Base-by-base conservation (phyloP, 495 filamentous ascomycete genomes). In the Staphylotrichum tortipilum region DNA sequence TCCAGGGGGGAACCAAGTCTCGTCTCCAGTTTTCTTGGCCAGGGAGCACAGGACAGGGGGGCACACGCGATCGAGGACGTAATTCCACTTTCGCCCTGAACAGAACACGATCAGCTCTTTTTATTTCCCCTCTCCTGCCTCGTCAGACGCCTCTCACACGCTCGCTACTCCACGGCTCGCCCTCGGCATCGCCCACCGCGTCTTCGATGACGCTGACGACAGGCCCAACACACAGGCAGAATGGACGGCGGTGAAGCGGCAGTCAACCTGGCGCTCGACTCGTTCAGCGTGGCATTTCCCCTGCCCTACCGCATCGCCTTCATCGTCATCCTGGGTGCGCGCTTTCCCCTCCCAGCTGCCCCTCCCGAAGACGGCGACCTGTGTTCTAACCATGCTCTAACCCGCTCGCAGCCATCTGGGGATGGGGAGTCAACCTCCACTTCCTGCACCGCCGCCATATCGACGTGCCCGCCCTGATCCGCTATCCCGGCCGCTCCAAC, bases 341-440 rank as follows among this genome's bases (percentile, higher is more conserved):
- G 8, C 23, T n/a, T 49, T 44, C 24, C 19, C 37, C 21, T 14
- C 23, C n/a, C n/a, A n/a, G n/a, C n/a, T n/a, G n/a, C 6, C 26
- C 10, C 26, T 28, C 26, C 26, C 6, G 1, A 28, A 10, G 1
- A 8, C 4, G 10, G 4, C 4, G 11, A 22, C n/a, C n/a, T n/a
- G n/a, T n/a, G n/a, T n/a, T 9, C 23, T 23, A 29, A 31, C n/a
- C 7, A 31, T 14, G 6, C 2, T 26, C 12, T 42, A n/a, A n/a
- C n/a, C 4, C 59, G 42, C 53, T 65, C 15, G 24, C 47, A 92
- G 88, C 86, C 53, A 80, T 94, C 56, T 95, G 89, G 89, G 88
- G 84, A 57, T 95, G 88, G 88, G 89, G 81, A 44, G 57, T 83
- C 49, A 94, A 92, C 69, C 78, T 95, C 18, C 87, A 95, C 44